Base-by-base conservation (phyloP, 2,329 filamentous ascomycete genomes). In the Chaetomium olivaceum region DNA sequence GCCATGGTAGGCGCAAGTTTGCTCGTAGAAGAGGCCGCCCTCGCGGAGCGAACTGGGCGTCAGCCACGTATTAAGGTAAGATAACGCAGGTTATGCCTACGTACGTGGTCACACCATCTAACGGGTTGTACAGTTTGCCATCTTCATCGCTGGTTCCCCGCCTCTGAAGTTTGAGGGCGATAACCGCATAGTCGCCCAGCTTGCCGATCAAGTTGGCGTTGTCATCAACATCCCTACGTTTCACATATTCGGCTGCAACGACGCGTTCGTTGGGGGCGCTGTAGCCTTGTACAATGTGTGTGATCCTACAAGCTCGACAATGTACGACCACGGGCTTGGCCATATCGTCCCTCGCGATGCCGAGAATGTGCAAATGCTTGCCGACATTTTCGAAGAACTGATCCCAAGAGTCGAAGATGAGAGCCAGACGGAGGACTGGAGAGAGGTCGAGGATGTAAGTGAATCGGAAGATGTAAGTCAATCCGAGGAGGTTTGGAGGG, bases 261-360 rank as follows among this genome's bases (percentile, higher is more conserved):
- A 84, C 70, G 82, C 81, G 2, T 83, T 83, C 68, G 72, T 82
- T 1, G 74, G 79, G 36, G 81, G 80, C 0, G 78, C 80, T 0
- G 77, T 83, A 65, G 80, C 81, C 1, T 71, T 84, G 23, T 82
- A 78, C 72, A 83, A 83, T 71, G 75, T 83, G 25, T 85, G 81
- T 71, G 77, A 82, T 55, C 76, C 75, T 16, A 78, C 82, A 61
- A 75, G 72, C 1, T 80, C 81, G 0, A 71, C 75, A 25, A 74
- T 84, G 62, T 83, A 83, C 63, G 82, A 84, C 71, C 81, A 83
- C 66, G 82, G 81, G 16, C 80, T 82, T 59, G 82, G 82, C 0
- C 82, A 84, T 70, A 80, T 80, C 6, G 77, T 84, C 11, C 82
- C 82, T 0, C 73, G 80, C 60, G 76, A 77, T 43, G 67, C 66